phyloP scores from a whole-genome alignment of 2,329 filamentous ascomycete genomes.

The Rutstroemia sp. region DNA sequence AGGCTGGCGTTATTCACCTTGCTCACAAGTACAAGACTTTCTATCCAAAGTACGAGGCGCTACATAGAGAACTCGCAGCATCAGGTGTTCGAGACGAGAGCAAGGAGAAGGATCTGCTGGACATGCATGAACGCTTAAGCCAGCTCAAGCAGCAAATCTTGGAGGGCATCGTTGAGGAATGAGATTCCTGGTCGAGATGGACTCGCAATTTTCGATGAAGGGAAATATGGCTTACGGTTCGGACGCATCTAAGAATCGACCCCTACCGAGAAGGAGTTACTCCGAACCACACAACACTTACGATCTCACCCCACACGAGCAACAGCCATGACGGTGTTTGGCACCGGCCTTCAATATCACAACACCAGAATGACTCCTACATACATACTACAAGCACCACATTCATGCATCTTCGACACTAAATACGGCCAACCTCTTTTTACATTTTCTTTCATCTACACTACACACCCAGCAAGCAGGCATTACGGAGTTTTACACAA shows the following conservation, averaged over 20 bases:
- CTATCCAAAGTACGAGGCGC: conserved; percentile 49
- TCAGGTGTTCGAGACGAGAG: conserved; percentile 39
- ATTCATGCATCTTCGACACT: not conserved
- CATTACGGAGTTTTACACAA: not conserved
- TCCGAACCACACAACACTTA: not conserved
- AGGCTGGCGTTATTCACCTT: conserved; percentile 43
- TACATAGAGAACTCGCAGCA: conserved; percentile 47
- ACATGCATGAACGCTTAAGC: conserved; percentile 47
- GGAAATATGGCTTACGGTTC: too few relatives aligned
- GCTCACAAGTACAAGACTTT: conserved; percentile 48
- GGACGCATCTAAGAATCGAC: too few relatives aligned
- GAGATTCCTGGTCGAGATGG: not conserved
- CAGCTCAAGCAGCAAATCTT: conserved; percentile 51
- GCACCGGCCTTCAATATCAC: not conserved
- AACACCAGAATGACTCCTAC: not conserved
- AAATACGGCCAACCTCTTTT: not conserved
- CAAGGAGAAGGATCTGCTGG: conserved; percentile 42
- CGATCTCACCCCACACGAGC: not conserved
- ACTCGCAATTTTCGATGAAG: too few relatives aligned
- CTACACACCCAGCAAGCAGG: not conserved
- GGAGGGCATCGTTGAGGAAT: conserved; percentile 18
- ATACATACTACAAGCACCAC: not conserved
- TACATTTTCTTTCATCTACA: too few relatives aligned
- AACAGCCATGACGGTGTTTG: too few relatives aligned
- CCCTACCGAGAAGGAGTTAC: too few relatives aligned